These are phyloP conservation scores for Chrysoporthe deuterocubensis DNA, from an alignment of 2,329 filamentous ascomycete genomes.

Conservation along the genomic window DNA sequence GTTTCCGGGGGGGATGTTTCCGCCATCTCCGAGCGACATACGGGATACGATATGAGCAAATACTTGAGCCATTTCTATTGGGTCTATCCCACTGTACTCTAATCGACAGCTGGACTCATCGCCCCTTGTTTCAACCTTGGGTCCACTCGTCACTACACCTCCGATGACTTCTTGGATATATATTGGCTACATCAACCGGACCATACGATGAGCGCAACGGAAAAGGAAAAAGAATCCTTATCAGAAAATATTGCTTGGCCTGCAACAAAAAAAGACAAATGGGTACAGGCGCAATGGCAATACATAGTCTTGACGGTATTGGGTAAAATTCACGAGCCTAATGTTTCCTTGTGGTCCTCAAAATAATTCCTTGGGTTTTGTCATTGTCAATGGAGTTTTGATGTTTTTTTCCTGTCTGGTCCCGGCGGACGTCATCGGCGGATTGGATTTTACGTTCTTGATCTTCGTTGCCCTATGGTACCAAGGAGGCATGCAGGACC, in stretches of 20 bases:
- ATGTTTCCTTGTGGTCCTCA: background rate
- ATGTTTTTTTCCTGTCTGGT: background rate
- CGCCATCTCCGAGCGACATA: background rate
- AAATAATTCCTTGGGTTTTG: background rate
- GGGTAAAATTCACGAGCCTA: constrained; percentile 1
- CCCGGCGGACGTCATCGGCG: background rate
- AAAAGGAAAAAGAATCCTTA: background rate
- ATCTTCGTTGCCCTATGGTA: background rate
- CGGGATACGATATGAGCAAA: constrained; percentile 4
- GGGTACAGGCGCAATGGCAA: constrained; percentile 2
- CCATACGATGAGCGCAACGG: constrained; percentile 2
- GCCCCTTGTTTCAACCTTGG: background rate
- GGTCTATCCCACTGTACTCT: constrained; percentile 1
- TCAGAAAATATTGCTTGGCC: constrained; percentile 4
- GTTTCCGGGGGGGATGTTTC: background rate
- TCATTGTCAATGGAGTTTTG: constrained; percentile 1
- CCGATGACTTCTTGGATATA: constrained; percentile 15
- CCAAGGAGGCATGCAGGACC: background rate
- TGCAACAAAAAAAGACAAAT: background rate
- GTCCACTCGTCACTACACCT: background rate
- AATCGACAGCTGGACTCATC: background rate
- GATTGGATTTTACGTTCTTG: background rate
- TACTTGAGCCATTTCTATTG: background rate
- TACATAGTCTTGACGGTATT: background rate
- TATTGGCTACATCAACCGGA: constrained; percentile 8